Base-by-base conservation (phyloP, 1,284 basidiomycete genomes). In the Schizophyllum amplum region DNA sequence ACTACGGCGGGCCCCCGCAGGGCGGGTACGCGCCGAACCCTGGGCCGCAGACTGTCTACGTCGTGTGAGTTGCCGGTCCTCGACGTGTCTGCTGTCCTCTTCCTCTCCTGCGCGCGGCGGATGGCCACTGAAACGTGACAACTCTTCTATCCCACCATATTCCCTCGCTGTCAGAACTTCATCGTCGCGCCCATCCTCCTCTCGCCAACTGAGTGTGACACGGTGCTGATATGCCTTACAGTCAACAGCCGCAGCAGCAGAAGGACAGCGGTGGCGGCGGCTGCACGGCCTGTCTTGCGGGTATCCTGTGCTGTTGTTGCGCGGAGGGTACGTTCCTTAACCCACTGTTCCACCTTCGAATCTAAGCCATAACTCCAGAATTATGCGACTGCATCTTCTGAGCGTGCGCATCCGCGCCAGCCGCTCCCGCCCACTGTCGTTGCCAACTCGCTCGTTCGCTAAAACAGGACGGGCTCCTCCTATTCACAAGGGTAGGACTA, bases 291-390 rank as follows among this genome's bases (percentile, higher is more conserved):
- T 91, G 89, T 68, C 72, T 90, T 63, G 82, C 85, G 20, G 88
- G 84, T 61, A 73, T 80, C 13, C 85, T 83, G 65, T 72, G 87
- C 61, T 91, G 89, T 69, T 91, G 88, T 71, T 88, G 86, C 63
- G 82, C 82, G 13, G 88, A 90, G 75, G 89, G 86, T 87, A 59
- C 57, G 83, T 72, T 9, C 27, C 17, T 9, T 17, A 3, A 3
- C 33, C 17, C 33, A 42, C 13, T 33, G 5, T 5, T 13, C 13
- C 27, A 5, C 13, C 13, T 13, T 33, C 27, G 6, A 6, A 33
- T 13, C 13, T 13, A 33, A 6, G 5, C 5, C 27, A 33, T 33
- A 33, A 33, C 27, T n/a, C n/a, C 27, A 33, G 33, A 42, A 42
- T 13, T 42, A 9, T 42, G 33, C 33, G 33, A 42, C 7, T 42